phyloP scores from a whole-genome alignment of 768 basidiomycete genomes.

The Psilocybe cubensis region DNA sequence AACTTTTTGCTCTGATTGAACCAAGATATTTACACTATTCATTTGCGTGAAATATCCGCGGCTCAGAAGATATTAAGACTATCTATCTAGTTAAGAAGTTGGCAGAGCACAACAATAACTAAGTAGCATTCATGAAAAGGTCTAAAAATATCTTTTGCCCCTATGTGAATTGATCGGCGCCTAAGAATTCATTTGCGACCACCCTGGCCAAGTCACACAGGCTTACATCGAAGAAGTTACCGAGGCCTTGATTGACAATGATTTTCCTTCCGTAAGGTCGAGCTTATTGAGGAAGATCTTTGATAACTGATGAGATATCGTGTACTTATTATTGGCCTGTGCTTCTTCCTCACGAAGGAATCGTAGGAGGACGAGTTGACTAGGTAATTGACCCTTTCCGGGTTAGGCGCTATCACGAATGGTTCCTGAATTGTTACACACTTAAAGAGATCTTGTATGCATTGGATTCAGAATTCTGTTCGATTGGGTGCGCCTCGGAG shows the following conservation, averaged over 20 bases:
- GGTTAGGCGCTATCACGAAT: not conserved
- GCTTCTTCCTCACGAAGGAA: constrained; percentile 5
- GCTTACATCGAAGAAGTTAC: constrained; percentile 16
- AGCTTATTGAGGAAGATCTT: not conserved
- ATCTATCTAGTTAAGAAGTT: constrained; percentile 5
- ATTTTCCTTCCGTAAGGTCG: constrained; percentile 11
- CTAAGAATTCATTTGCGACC: constrained; percentile 15
- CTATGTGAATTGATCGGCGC: not conserved
- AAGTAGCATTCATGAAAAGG: constrained; percentile 12
- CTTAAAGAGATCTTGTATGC: not conserved
- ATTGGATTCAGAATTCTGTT: too few species aligned
- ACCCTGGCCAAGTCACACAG: constrained; percentile 5
- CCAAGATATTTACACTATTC: too few species aligned
- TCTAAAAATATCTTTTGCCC: not conserved
- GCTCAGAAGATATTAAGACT: not conserved
- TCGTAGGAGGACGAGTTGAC: not conserved
- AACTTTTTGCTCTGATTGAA: too few species aligned
- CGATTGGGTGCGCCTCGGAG: too few species aligned
- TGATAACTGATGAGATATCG: not conserved
- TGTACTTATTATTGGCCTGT: constrained; percentile 1
- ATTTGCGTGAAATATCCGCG: not conserved
- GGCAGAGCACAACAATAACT: not conserved
- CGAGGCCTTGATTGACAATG: constrained; percentile 12
- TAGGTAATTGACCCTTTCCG: not conserved
- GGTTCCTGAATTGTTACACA: not conserved